Percentiles rank a stretch among this genome's conserved stretches.
These are phyloP conservation scores for Vitis hybrid DNA, from an alignment of 177 flowering plant genomes.

Conservation along the genomic window DNA sequence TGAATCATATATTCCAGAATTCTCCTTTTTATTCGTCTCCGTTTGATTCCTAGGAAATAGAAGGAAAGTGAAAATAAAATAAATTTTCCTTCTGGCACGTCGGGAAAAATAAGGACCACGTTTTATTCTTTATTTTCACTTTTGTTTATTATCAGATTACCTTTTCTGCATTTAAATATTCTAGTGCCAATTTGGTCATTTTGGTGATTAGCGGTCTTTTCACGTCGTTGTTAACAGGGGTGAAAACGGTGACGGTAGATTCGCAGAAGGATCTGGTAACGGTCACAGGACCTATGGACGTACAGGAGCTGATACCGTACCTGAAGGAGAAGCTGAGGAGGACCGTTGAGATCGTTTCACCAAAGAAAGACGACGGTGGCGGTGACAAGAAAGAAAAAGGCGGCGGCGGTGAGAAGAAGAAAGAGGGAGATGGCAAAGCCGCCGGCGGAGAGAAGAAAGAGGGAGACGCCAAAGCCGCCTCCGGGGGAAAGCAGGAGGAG, in stretches of 20 bases:
- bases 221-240: constrained; percentile 43
- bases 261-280: constrained; percentile 54
- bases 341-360: constrained; percentile 58
- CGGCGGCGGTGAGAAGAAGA: constrained; percentile 25
- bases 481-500: constrained; percentile 9
- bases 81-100: too few species aligned
- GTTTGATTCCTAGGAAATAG: too few species aligned
- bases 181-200: neutral
- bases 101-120: too few species aligned
- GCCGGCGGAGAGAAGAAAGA: constrained; percentile 23
- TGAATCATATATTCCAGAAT: neutral
- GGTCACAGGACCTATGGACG: constrained; percentile 71
- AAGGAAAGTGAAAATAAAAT: too few species aligned
- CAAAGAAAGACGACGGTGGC: constrained; percentile 30
- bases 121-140: too few species aligned
- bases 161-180: too few species aligned
- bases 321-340: constrained; percentile 55
- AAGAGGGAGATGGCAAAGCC: constrained; percentile 19
- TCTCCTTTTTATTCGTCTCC: too few species aligned
- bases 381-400: neutral
- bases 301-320: constrained; percentile 38
- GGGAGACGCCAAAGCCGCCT: constrained; percentile 19
- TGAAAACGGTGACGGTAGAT: constrained; percentile 45
- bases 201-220: constrained; percentile 1
- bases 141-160: too few species aligned